Conservation (phyloP, 2,329 filamentous ascomycete genomes). For the Anthostomella pinea region DNA sequence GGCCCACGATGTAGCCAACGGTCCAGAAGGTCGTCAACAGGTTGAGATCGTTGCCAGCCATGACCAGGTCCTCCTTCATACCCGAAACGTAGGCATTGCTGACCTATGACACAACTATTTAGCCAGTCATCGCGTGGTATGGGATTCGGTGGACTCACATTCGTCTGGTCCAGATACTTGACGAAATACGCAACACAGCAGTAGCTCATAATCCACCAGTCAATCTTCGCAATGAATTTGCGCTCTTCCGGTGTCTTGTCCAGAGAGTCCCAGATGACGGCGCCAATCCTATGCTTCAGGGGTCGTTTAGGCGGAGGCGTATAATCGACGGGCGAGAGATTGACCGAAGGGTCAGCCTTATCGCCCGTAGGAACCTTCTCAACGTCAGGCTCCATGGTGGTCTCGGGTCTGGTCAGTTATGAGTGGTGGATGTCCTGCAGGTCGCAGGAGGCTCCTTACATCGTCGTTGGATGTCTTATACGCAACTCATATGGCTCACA, state of each 20-base stretch:
- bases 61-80: conserved; percentile 16
- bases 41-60: conserved; percentile 28
- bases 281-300: conserved; percentile 6
- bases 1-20: conserved; percentile 38
- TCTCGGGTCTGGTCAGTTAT: not conserved
- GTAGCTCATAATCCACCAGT: conserved; percentile 36
- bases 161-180: conserved; percentile 36
- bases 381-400: conserved; percentile 1
- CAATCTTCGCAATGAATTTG: conserved; percentile 32
- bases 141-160: no score
- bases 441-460: no score
- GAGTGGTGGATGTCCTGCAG: no score
- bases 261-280: conserved; percentile 31
- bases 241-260: conserved; percentile 34
- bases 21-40: conserved; percentile 36
- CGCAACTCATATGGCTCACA: not conserved
- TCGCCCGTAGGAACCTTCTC: not conserved
- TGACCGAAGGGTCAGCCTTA: conserved; percentile 3
- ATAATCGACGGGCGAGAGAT: not conserved
- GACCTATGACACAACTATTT: not conserved
- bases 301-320: not conserved
- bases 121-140: no score
- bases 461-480: no score
- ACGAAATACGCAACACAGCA: conserved; percentile 38
- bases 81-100: conserved; percentile 25